A percentile compares a stretch with the other conserved stretches of the same genome.
Evolutionary conservation across 2,329 filamentous ascomycete genomes (phyloP).

Genomic region (Aspergillus novofumigatus): DNA sequence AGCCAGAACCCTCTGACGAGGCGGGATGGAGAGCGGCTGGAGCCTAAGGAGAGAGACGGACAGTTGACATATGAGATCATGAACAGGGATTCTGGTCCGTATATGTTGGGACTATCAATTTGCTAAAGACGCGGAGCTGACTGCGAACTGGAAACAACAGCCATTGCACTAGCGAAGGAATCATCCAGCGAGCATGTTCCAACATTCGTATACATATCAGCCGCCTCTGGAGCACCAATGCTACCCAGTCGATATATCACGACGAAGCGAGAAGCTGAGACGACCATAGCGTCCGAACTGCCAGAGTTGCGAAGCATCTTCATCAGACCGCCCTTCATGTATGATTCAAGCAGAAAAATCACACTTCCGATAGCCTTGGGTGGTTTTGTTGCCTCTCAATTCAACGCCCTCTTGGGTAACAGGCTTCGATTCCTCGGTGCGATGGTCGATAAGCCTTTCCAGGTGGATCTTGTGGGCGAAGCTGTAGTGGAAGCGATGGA

Average conservation of each 20-base stretch:
- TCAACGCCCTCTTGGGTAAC: conserved; percentile 75
- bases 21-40: conserved; percentile 56
- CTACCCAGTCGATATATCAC: conserved; percentile 80
- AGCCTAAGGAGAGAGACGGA: conserved; percentile 62
- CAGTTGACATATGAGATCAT: conserved; percentile 95
- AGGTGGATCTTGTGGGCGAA: conserved; percentile 81
- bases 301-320: conserved; percentile 75
- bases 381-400: conserved; percentile 67
- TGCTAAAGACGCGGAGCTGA: conserved; percentile 1
- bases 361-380: conserved; percentile 81
- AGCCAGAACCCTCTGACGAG: conserved; percentile 68
- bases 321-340: conserved; percentile 81
- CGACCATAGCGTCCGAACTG: conserved; percentile 66
- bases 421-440: conserved; percentile 76
- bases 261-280: conserved; percentile 89
- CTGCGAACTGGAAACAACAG: conserved; percentile 43
- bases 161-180: conserved; percentile 76
- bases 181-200: conserved; percentile 60
- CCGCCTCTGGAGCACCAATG: conserved; percentile 78
- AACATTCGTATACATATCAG: conserved; percentile 84
- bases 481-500: conserved; percentile 83
- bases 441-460: conserved; percentile 78
- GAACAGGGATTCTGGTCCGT: conserved; percentile 73
- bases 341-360: conserved; percentile 74
- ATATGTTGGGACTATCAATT: background rate